Conservation (phyloP, 2,329 filamentous ascomycete species). For the Clonostachys solani region DNA sequence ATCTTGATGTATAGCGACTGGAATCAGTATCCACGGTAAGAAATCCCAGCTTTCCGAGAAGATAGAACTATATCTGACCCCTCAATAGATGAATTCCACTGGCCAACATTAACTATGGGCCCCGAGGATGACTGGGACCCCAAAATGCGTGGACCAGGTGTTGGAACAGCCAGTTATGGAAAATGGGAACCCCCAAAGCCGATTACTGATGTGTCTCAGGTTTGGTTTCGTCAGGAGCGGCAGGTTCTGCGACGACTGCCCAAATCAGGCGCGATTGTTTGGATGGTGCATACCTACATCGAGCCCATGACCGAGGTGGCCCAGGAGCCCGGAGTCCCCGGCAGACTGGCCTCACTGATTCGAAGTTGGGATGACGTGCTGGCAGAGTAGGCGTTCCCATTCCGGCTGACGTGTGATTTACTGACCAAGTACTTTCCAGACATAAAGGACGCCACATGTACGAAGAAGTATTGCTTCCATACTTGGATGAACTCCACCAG, state of each 20-base stretch:
- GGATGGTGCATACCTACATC: constrained; percentile 80
- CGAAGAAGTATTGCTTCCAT: no score
- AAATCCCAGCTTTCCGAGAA: no score
- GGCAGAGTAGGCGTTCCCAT: no score
- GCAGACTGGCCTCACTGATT: constrained; percentile 71
- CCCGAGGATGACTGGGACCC: constrained; percentile 60
- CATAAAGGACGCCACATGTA: no score
- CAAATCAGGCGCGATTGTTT: constrained; percentile 54
- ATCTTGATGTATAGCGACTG: no score
- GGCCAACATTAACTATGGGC: constrained; percentile 76
- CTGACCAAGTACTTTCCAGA: no score
- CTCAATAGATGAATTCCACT: constrained; percentile 71
- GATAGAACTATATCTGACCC: no score
- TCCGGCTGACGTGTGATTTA: no score
- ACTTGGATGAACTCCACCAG: no score
- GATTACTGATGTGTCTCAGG: constrained; percentile 54
- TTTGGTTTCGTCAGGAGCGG: constrained; percentile 73
- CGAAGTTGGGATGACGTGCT: constrained; percentile 81
- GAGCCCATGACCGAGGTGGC: constrained; percentile 66
- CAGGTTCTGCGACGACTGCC: constrained; percentile 65
- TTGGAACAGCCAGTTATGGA: no score
- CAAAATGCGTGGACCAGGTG: no score
- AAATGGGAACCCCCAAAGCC: constrained; percentile 53
- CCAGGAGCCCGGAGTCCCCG: constrained; percentile 72
- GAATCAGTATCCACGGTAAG: no score